Evolutionary conservation across 345 rosid genomes (phyloP), one percentile per base, ranked within the genome.

Genomic region (Heritiera fomes): DNA sequence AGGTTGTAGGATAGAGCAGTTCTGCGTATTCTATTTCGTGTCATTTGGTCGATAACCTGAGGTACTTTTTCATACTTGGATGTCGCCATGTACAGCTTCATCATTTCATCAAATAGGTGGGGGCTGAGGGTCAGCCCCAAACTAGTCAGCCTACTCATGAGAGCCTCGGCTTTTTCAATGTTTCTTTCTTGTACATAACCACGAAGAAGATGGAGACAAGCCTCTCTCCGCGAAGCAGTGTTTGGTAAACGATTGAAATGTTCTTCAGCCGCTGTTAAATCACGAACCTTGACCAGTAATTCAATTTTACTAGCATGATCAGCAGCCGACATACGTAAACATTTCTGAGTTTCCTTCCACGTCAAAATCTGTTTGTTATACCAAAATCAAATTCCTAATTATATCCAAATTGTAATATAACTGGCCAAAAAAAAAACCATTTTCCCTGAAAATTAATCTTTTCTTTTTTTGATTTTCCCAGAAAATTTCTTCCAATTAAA

Each of bases 1-100:
- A 92, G 88, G 82, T 89, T 90, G 73, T 89, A 90, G 1, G 93
- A 90, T 38, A 90, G 86, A 73, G 81, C 82, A 83, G 84, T 87
- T 75, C 85, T 83, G 5, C 89, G 84, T 75, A 89, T 86, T 68
- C 83, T 83, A 80, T 90, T 90, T 50, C 28, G 75, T 74, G 85
- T 88, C 97, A 89, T 92, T 79, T 86, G 73, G 40, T 47, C 56
- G 47, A 90, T 83, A 79, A 89, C 91, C 79, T 81, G 56, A n/a
- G 65, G 83, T 4, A 89, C 91, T 85, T 89, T 87, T 73, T 86
- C 84, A 49, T 30, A 84, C 23, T 86, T 83, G 34, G 78, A 75
- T 11, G 80, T 82, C 1, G 87, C 74, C 70, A 82, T 76, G 69
- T 90, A 92, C 34, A 90, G 87, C 80, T 92, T 90, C 94, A 90